Evolutionary conservation across 306 rosid genomes (phyloP), one percentile per base, ranked within the genome.

Genomic region (Cyamopsis tetragonoloba): DNA sequence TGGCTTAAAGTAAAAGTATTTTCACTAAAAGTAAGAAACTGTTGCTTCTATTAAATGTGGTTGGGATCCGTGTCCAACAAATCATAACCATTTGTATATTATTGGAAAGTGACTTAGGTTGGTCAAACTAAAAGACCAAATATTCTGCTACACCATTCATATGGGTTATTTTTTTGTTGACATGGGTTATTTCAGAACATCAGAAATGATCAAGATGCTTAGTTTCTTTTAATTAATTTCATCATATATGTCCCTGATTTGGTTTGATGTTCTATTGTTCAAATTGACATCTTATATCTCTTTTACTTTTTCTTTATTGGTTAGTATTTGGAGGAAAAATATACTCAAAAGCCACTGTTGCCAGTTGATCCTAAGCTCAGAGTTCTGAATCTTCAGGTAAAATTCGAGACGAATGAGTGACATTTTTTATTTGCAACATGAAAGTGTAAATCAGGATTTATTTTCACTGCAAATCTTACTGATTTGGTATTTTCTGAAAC

Each of bases 351-450:
- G 56, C 63, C 71, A 17, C 54, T 83, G 30, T 63, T 83, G 71
- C 88, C 83, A 4, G 47, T 78, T 59, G 83, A 77, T 57, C 82
- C 74, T 59, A 67, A 22, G 69, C 63, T 73, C 24, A 73, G 73
- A 74, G 79, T 83, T 83, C 81, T 73, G 38, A 77, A 77, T 74
- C 81, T 83, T 35, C 85, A 80, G 82, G 88, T 83, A 62, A 67
- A 50, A 13, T 28, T 57, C 61, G 22, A 13, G 20, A 6, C 31
- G 58, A 7, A 4, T 18, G 32, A 47, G n/a, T n/a, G n/a, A n/a
- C n/a, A n/a, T n/a, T 37, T 38, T 62, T 14, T 19, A 53, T 39
- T 62, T 70, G 18, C 26, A 58, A 23, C 68, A 2, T 30, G 38
- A 57, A 22, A 13, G 22, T 11, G 6, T 8, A 38, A 59, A 51